Evolutionary conservation across 2,329 filamentous ascomycete species (phyloP), one percentile per base, ranked within the genome.

Genomic region (Leptographium wingfieldii): DNA sequence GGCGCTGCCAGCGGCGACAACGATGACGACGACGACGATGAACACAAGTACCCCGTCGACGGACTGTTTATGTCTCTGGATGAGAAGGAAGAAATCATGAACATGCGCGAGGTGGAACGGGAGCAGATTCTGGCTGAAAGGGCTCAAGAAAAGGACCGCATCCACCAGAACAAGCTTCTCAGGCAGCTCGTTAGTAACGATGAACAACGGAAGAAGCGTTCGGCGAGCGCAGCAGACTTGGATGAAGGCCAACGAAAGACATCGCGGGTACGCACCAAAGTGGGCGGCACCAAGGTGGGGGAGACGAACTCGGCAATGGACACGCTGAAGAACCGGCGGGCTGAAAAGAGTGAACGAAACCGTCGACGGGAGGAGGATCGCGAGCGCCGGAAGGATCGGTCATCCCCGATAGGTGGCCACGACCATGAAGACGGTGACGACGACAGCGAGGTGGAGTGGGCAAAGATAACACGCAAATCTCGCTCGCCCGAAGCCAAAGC

Each of bases 51-150:
- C 69, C 91, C 92, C 0, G 81, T 96, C 63, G 94, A 99, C 65
- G 92, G 92, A 66, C 85, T 94, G 68, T 94, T 90, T 71, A 81
- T 83, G 67, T 88, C 83, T 65, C 78, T 84, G 53, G 79, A 83
- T 48, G 89, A 94, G 69, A 92, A 89, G 72, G 80, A 80, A 9
- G 79, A 87, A 57, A 94, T 99, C 63, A 85, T 94, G 80, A 82
- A 79, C 60, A 84, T 96, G 81, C 86, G 91, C 35, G 92, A 97
- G 74, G 86, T 97, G 57, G 86, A 95, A 69, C 87, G 92, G 63
- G 94, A 99, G 72, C 84, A 90, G 69, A 86, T 96, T 53, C 81
- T 99, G 7, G 92, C 91, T 25, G 89, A 95, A 66, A 90, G 94
- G 65, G 86, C 87, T 43, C 84, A 90, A 67, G 85, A 94, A 70